These are phyloP conservation scores for Sapria himalayana DNA, from an alignment of 345 rosid species.

Conservation along the genomic window DNA sequence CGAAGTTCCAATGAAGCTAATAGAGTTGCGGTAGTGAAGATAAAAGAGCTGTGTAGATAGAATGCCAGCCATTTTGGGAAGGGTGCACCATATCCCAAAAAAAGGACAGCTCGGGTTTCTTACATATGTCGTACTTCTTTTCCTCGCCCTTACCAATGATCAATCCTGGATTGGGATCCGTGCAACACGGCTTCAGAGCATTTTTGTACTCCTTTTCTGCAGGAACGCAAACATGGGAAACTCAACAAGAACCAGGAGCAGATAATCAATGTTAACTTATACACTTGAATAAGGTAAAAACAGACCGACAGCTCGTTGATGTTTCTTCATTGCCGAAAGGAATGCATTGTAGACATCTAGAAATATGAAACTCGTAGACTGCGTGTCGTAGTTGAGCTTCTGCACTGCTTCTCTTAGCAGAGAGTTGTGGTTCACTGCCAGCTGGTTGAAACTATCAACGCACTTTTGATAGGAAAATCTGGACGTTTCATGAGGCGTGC, in stretches of 20 bases:
- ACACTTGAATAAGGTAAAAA: too few species aligned
- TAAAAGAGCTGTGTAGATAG: conserved; percentile 6
- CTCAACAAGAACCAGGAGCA: too few species aligned
- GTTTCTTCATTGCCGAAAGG: conserved; percentile 5
- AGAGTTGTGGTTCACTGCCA: conserved; percentile 13
- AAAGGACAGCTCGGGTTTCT: conserved; percentile 16
- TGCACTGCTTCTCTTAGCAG: conserved; percentile 2
- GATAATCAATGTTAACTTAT: too few species aligned
- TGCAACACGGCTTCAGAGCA: conserved; percentile 24
- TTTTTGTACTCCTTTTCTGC: conserved; percentile 1
- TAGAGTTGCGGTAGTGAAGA: too few species aligned
- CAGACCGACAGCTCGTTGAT: too few species aligned
- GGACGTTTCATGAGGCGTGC: conserved; percentile 10
- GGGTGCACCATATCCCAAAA: conserved; percentile 36
- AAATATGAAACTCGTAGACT: not conserved
- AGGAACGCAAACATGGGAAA: too few species aligned
- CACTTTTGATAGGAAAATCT: conserved; percentile 9
- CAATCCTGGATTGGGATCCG: conserved; percentile 9
- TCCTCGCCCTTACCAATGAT: conserved; percentile 10
- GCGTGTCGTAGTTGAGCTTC: conserved; percentile 10
- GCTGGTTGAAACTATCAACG: conserved; percentile 7
- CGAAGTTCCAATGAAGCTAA: too few species aligned
- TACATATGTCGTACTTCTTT: conserved; percentile 19
- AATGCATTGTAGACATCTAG: conserved; percentile 16
- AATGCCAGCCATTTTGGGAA: conserved; percentile 27